Base-by-base conservation (phyloP, 1,284 basidiomycete genomes). In the Heterobasidion occidentale region DNA sequence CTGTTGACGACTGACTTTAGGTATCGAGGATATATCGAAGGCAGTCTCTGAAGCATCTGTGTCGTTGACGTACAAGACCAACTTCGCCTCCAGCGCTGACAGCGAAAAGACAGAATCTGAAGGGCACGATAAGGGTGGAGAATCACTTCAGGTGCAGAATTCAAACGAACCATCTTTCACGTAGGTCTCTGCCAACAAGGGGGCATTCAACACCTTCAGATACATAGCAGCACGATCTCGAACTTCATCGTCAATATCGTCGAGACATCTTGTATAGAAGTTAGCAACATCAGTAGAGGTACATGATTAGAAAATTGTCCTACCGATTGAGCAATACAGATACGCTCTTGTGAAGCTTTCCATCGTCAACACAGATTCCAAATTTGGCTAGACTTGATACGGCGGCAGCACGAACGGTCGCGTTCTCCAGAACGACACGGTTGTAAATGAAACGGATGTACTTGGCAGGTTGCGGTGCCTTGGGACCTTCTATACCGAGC, bases 361-460 rank as follows among this genome's bases (percentile, higher is more conserved):
- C 71, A 69, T 99, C 96, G 17, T 90, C 87, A 65, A 91, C 53
- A 33, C 45, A 92, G 53, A 97, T 86, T 59, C 97, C 97, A 67
- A 99, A 99, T 74, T 99, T 99, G 63, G 94, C 96, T 67, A 99
- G 75, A 65, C 90, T 92, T 34, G 91, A 81, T 6, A 99, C 96
- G 19, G 97, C 97, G 3, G 97, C 97, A 8, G 97, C 97, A 58
- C 97, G 81, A 44, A 99, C 97, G 53, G 97, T 96, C 12, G 97
- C 94, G 66, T 99, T 99, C 73, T 99, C 97, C 63, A 99, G 78
- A 19, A 99, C 94, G 44, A 99, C 97, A 42, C 97, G 93, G 74
- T 99, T 99, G 76, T 99, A 99, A 68, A 99, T 99, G 78, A 96
- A 99, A 51, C 97, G 90, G 68, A 99, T 99, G 72, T 96, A 99